Conservation (phyloP, 2,329 filamentous ascomycete species). For the Ophiostoma piceae region DNA sequence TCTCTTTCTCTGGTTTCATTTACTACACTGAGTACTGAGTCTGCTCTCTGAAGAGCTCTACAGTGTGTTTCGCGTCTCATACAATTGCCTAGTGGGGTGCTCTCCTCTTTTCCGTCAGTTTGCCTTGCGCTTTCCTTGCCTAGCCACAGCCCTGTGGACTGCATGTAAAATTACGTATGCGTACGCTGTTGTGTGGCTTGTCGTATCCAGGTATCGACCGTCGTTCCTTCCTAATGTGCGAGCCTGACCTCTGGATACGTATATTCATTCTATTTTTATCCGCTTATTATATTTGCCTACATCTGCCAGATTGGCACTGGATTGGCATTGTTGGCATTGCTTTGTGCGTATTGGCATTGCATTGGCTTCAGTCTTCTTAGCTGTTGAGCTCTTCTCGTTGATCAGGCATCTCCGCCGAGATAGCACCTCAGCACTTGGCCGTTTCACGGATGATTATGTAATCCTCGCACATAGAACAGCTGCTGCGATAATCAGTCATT, state of each 20-base stretch:
- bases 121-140: neutral
- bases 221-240: neutral
- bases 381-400: neutral
- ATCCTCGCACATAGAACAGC: neutral
- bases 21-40: neutral
- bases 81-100: slow-evolving; percentile 3
- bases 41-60: neutral
- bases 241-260: neutral
- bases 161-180: slow-evolving; percentile 11
- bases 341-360: too few relatives aligned
- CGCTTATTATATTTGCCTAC: too few relatives aligned
- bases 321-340: too few relatives aligned
- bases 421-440: neutral
- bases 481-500: too few relatives aligned
- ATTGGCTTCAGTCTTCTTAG: neutral
- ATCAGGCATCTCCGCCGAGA: neutral
- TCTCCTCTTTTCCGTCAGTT: slow-evolving; percentile 5
- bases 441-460: neutral
- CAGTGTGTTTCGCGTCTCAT: neutral
- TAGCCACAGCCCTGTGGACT: slow-evolving; percentile 14
- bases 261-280: slow-evolving; percentile 1
- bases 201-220: neutral
- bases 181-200: neutral
- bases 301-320: too few relatives aligned
- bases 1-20: neutral